These are phyloP conservation scores for Hymenoscyphus linearis DNA, from an alignment of 2,329 filamentous ascomycete genomes.

Conservation along the genomic window DNA sequence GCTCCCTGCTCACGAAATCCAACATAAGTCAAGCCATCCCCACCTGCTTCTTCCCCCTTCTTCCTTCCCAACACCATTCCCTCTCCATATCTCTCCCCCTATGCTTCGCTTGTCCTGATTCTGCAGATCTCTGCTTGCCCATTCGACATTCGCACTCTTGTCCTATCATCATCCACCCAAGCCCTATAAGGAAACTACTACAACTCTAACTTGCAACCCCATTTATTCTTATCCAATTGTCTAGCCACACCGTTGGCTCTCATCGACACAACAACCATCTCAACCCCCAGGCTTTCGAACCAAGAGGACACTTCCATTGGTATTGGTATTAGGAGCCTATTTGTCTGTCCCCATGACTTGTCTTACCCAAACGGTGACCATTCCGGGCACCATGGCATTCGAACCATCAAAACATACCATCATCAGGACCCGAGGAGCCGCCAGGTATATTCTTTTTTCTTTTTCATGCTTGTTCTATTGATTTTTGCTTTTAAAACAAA, in stretches of 20 bases:
- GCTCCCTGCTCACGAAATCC: constrained; percentile 8
- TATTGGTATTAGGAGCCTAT: constrained; percentile 16
- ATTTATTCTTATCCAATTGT: constrained; percentile 2
- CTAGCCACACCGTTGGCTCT: constrained; percentile 17
- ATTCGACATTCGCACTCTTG: constrained; percentile 14
- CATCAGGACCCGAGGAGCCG: constrained; percentile 28
- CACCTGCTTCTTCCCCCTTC: constrained; percentile 14
- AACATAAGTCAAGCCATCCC: constrained; percentile 25
- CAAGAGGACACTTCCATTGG: constrained; percentile 11
- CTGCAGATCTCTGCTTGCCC: constrained; percentile 11
- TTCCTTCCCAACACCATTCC: constrained; percentile 11
- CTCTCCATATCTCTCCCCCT: constrained; percentile 12
- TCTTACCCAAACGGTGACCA: constrained; percentile 27
- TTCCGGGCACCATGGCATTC: constrained; percentile 31
- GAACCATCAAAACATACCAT: constrained; percentile 22
- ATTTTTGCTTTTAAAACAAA: constrained; percentile 18
- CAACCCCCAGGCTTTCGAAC: constrained; percentile 10
- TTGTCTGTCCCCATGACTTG: constrained; percentile 29
- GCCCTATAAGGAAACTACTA: neutral
- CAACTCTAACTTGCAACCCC: constrained; percentile 10
- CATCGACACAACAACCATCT: constrained; percentile 14
- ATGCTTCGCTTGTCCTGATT: constrained; percentile 16
- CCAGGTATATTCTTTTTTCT: constrained; percentile 32
- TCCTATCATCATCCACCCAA: constrained; percentile 16
- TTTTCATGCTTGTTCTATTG: constrained; percentile 17